These are phyloP conservation scores for Tubosaeta brunneosetosa DNA, from an alignment of 768 basidiomycete species.

Conservation along the genomic window DNA sequence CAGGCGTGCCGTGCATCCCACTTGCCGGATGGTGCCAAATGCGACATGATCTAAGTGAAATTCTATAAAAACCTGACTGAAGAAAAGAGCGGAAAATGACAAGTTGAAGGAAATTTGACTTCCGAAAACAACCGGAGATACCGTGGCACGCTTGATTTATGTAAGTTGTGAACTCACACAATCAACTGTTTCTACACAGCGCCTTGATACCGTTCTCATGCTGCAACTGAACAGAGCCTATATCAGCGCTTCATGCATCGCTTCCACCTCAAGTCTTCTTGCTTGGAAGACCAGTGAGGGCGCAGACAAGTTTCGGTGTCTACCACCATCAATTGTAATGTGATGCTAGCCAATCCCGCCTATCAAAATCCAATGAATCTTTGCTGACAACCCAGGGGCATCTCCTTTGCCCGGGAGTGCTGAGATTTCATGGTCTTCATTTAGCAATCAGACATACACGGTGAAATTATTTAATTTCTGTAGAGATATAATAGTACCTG, in stretches of 20 bases:
- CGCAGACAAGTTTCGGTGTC: too few species aligned
- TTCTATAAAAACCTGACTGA: slow-evolving; percentile 23
- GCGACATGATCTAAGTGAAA: slow-evolving; percentile 41
- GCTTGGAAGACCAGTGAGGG: too few species aligned
- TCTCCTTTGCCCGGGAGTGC: not conserved
- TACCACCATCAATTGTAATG: too few species aligned
- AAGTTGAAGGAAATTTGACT: not conserved
- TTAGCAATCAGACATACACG: not conserved
- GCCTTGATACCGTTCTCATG: not conserved
- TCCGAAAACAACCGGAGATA: not conserved
- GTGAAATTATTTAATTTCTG: not conserved
- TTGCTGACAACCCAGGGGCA: not conserved
- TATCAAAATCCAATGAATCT: not conserved
- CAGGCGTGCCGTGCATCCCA: slow-evolving; percentile 70
- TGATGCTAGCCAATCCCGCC: not conserved
- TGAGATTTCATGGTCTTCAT: not conserved
- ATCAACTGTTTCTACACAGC: not conserved
- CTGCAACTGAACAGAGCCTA: too few species aligned
- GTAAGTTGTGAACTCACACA: not conserved
- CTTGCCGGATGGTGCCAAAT: slow-evolving; percentile 48
- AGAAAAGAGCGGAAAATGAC: not conserved
- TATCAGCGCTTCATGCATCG: too few species aligned
- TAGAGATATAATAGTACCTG: not conserved
- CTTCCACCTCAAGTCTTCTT: too few species aligned
- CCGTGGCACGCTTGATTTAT: not conserved